phyloP scores from a whole-genome alignment of 192 early-diverging fungal genomes.

The Umbelopsis ramanniana region DNA sequence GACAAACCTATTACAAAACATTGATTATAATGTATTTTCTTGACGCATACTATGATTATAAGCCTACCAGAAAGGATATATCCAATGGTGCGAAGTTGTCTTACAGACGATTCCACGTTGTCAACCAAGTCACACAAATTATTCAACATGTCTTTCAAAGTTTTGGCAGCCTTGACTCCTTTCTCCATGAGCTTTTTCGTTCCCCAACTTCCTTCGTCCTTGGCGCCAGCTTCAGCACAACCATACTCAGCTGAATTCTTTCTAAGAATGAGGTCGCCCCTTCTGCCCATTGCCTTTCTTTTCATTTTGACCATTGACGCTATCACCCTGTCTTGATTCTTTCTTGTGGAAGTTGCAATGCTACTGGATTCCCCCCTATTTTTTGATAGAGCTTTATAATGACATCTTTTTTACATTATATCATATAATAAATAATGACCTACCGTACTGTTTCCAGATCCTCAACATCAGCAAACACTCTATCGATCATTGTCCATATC shows the following conservation, averaged over 20 bases:
- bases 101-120: neutral
- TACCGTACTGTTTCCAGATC: constrained; percentile 28
- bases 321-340: constrained; percentile 33
- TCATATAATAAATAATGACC: neutral
- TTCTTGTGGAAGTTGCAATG: constrained; percentile 23
- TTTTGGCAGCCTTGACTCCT: constrained; percentile 32
- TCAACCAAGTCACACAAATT: neutral
- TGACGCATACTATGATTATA: too few relatives aligned
- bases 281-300: constrained; percentile 32
- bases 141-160: constrained; percentile 39
- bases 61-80: neutral
- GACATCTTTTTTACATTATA: too few relatives aligned
- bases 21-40: too few relatives aligned
- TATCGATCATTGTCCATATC: constrained; percentile 39
- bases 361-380: constrained; percentile 33
- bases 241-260: constrained; percentile 30
- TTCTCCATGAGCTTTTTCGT: constrained; percentile 28
- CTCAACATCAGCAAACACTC: constrained; percentile 27
- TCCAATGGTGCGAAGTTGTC: neutral
- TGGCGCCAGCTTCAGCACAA: constrained; percentile 24
- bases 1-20: too few relatives aligned
- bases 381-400: too few relatives aligned
- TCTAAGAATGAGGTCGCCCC: constrained; percentile 33
- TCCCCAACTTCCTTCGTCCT: constrained; percentile 26
- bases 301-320: constrained; percentile 20